Evolutionary conservation across 1,139 yeast genomes (phyloP), one percentile per base, ranked within the genome.

Genomic region (Saccharomycopsis phalli): DNA sequence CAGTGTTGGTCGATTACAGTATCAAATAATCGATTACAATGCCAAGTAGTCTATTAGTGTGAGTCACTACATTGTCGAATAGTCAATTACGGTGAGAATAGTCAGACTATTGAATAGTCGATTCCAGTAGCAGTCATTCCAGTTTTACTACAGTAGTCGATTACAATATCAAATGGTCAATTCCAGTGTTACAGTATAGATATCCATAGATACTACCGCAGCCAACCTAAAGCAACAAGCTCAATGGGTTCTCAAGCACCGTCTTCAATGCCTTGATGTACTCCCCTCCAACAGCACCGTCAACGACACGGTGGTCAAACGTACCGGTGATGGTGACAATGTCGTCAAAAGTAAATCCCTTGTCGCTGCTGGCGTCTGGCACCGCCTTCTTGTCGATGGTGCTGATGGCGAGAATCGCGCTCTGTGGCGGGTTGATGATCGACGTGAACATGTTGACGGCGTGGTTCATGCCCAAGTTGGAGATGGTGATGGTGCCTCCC

Each of bases 401-500:
- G 56, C 96, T 95, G 53, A 91, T 74, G 49, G 99, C 98, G 54
- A 91, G 66, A 56, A 91, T 91, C 43, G 95, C 80, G 40, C 91
- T 73, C 66, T 91, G 98, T 45, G 99, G 99, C 48, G 96, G 97
- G 76, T 91, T 91, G 61, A 91, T 81, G 65, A 91, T 91, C 30
- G 98, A 91, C 34, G 98, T 88, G 75, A 91, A 91, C 60, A 80
- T 61, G 52, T 79, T 72, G 39, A 91, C 96, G 44, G 98, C 97
- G 47, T 70, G 75, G 76, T 91, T 91, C 98, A 91, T 91, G 59
- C 98, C 99, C 72, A 93, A 71, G 81, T 91, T 91, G 51, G 97
- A 88, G 58, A 91, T 88, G 64, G 96, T 86, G 62, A 91, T 84
- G 53, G 98, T 88, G 60, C 99, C 99, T 56, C 99, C 99, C 72